Evolutionary conservation across 164 flowering plant genomes (phyloP).

Genomic region (Santalum album): DNA sequence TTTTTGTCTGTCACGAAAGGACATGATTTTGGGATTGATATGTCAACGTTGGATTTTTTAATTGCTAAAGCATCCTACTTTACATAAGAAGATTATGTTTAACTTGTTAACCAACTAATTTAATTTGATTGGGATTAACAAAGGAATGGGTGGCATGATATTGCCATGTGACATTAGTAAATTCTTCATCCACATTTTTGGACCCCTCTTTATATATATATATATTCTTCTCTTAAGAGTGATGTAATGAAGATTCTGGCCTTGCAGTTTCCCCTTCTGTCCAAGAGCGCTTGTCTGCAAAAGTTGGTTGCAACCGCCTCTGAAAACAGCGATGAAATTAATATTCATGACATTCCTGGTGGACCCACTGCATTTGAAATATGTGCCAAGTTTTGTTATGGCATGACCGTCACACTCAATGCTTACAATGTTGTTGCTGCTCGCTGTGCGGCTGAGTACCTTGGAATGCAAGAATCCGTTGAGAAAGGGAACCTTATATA

Average conservation of each 20-base stretch:
- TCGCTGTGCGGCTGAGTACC: constrained; percentile 88
- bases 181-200: neutral
- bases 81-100: too few relatives aligned
- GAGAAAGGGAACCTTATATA: constrained; percentile 87
- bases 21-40: neutral
- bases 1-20: neutral
- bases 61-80: too few relatives aligned
- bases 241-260: neutral
- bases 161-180: too few relatives aligned
- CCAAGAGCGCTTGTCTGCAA: constrained; percentile 71
- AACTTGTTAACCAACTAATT: too few relatives aligned
- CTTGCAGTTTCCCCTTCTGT: constrained; percentile 89
- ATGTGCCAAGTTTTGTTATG: constrained; percentile 95
- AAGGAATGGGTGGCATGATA: too few relatives aligned
- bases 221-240: constrained; percentile 3
- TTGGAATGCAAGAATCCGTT: constrained; percentile 75
- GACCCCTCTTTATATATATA: neutral
- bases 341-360: constrained; percentile 78
- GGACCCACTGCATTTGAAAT: constrained; percentile 84
- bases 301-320: constrained; percentile 47
- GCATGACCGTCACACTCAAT: constrained; percentile 83
- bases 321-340: constrained; percentile 48
- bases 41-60: too few relatives aligned
- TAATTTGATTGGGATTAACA: too few relatives aligned
- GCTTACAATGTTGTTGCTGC: constrained; percentile 74